Base-by-base conservation (phyloP, 345 rosid genomes). In the Schrenkiella parvula region DNA sequence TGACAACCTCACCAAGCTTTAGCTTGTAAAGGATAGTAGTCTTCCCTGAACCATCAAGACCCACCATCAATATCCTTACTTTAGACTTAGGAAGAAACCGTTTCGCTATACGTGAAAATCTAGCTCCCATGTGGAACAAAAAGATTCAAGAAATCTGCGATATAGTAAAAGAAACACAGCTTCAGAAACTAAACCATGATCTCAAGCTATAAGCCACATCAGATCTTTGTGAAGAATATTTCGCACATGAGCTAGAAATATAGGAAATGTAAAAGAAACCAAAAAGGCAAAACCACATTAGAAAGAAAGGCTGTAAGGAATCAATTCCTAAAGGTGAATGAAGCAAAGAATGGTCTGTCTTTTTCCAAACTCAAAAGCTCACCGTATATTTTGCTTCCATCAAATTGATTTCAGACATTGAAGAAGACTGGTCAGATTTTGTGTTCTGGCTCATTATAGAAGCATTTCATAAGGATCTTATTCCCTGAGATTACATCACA, bases 1-100 rank as follows among this genome's bases (percentile, higher is more conserved):
- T 71, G 44, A 88, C 84, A n/a, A 79, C 54, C 5, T 85, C 85
- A 35, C 97, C 96, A 8, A 87, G 86, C 80, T 80, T 87, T 11
- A 89, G 82, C 82, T 83, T 89, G 83, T 76, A 86, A 48, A 91
- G 82, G 71, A 89, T 82, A 56, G 89, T 84, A 54, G 96, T 82
- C 76, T 89, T 88, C 64, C 95, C 90, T 1, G 92, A 88, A 71
- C 71, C 83, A 70, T 88, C 90, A 64, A 88, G 95, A 71, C 92
- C 92, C 17, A 88, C 82, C 95, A 85, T 88, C 60, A 87, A 67
- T 41, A 87, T 79, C 73, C 82, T 84, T 42, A 78, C 58, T 69
- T 35, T 74, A 2, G 37, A 50, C 70, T 63, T 80, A 0, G 79
- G 68, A 38, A 80, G 68, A 32, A 82, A 82, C 80, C 87, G 71